Percentiles rank a stretch among this genome's conserved stretches.
These are phyloP conservation scores for Silybum marianum DNA, from an alignment of 129 eudicot genomes.

Conservation along the genomic window DNA sequence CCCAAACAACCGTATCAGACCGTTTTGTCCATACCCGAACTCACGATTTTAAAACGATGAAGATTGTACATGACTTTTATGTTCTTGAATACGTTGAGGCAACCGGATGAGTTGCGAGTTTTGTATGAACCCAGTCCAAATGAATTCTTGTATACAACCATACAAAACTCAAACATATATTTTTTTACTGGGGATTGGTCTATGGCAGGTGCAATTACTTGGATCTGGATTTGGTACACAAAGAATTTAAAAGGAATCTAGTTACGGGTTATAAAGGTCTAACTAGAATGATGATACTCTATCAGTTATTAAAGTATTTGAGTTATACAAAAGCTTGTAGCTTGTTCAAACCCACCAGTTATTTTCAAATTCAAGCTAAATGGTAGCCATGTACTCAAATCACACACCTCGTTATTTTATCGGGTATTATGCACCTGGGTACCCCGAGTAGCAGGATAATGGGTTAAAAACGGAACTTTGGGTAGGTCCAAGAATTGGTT, in stretches of 20 bases:
- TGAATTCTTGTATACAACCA: constrained; percentile 38
- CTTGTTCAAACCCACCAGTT: not conserved
- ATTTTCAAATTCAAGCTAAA: constrained; percentile 12
- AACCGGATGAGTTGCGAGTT: constrained; percentile 59
- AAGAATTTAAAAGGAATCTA: constrained; percentile 43
- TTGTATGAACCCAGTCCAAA: constrained; percentile 67
- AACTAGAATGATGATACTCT: constrained; percentile 39
- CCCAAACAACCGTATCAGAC: no score
- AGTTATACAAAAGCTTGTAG: constrained; percentile 32
- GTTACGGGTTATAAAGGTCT: constrained; percentile 37
- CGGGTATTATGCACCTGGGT: constrained; percentile 19
- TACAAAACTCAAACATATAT: constrained; percentile 43
- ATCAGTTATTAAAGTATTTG: constrained; percentile 42
- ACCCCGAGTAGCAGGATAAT: not conserved
- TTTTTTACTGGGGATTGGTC: constrained; percentile 57
- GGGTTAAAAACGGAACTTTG: no score
- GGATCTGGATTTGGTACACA: constrained; percentile 22
- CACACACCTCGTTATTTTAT: constrained; percentile 1
- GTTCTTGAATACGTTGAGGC: not conserved
- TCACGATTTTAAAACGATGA: no score
- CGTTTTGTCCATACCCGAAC: no score
- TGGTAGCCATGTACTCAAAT: constrained; percentile 7
- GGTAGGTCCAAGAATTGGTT: no score
- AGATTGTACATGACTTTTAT: not conserved
- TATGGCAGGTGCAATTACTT: not conserved